Percentiles rank a stretch among this genome's conserved stretches.
These are phyloP conservation scores for Forsythia suspensa DNA, from an alignment of 257 asterid genomes.

Conservation along the genomic window DNA sequence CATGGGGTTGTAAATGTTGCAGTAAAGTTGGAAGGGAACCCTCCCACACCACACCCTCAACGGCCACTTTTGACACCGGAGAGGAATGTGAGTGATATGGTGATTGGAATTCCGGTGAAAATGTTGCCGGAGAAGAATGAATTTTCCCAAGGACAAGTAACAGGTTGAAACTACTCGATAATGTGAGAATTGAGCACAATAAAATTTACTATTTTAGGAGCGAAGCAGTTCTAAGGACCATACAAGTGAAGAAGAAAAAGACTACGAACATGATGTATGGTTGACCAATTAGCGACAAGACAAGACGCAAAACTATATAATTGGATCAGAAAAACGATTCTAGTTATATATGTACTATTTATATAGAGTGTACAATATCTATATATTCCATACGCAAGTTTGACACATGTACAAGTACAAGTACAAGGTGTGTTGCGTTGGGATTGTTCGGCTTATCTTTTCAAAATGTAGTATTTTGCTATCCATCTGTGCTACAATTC, in stretches of 20 bases:
- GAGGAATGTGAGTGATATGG: conserved; percentile 14
- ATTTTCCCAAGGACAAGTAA: neutral
- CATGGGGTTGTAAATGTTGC: conserved; percentile 52
- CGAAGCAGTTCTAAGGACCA: neutral
- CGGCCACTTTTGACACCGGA: neutral
- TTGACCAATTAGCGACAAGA: neutral
- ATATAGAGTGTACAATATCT: no score
- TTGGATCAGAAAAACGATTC: neutral
- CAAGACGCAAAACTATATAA: neutral
- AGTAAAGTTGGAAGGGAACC: conserved; percentile 30
- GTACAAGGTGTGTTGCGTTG: neutral
- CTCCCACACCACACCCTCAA: conserved; percentile 4
- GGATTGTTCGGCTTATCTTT: neutral
- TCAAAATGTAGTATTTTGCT: neutral
- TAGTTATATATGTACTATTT: neutral
- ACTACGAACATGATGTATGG: neutral
- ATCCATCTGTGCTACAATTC: neutral
- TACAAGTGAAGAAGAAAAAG: neutral
- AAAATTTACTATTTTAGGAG: neutral
- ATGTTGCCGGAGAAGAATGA: neutral
- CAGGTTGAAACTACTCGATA: neutral
- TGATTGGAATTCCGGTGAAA: conserved; percentile 31
- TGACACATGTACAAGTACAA: neutral
- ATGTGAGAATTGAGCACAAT: neutral
- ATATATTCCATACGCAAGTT: no score